Evolutionary conservation across 2,329 filamentous ascomycete species (phyloP).

Genomic region (Fusarium sp.): DNA sequence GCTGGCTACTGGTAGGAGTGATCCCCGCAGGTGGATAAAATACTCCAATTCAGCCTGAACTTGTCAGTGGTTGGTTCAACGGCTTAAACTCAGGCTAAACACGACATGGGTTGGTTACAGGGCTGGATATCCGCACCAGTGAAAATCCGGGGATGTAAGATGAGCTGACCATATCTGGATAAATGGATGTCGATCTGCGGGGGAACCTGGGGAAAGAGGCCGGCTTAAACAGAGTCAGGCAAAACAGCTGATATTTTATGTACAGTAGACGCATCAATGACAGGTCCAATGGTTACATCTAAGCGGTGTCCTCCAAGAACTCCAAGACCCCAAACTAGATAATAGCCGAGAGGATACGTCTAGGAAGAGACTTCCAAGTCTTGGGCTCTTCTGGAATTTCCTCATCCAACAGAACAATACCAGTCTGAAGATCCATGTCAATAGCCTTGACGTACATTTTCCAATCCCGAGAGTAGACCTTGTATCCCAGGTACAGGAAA

Average conservation of each 20-base stretch:
- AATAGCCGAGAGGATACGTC: constrained; percentile 11
- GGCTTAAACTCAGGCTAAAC: constrained; percentile 24
- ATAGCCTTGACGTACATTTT: constrained; percentile 66
- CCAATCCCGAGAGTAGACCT: constrained; percentile 75
- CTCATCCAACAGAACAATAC: constrained; percentile 75
- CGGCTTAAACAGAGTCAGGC: background rate
- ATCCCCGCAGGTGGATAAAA: constrained; percentile 8
- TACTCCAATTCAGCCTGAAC: constrained; percentile 15
- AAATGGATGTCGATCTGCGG: constrained; percentile 16
- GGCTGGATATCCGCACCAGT: constrained; percentile 14
- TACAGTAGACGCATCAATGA: background rate
- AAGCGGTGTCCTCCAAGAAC: background rate
- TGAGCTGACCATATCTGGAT: background rate
- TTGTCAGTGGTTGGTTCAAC: background rate
- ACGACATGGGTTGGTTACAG: constrained; percentile 6
- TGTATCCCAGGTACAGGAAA: constrained; percentile 77
- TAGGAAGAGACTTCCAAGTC: constrained; percentile 3
- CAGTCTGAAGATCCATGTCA: constrained; percentile 89
- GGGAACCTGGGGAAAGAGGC: constrained; percentile 23
- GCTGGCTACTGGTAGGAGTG: background rate
- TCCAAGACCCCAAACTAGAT: constrained; percentile 1
- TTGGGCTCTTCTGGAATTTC: constrained; percentile 72
- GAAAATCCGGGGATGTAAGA: background rate
- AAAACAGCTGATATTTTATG: background rate
- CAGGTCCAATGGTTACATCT: background rate